Evolutionary conservation across 768 basidiomycete genomes (phyloP), one percentile per base, ranked within the genome.

Genomic region (Lactarius indigo): DNA sequence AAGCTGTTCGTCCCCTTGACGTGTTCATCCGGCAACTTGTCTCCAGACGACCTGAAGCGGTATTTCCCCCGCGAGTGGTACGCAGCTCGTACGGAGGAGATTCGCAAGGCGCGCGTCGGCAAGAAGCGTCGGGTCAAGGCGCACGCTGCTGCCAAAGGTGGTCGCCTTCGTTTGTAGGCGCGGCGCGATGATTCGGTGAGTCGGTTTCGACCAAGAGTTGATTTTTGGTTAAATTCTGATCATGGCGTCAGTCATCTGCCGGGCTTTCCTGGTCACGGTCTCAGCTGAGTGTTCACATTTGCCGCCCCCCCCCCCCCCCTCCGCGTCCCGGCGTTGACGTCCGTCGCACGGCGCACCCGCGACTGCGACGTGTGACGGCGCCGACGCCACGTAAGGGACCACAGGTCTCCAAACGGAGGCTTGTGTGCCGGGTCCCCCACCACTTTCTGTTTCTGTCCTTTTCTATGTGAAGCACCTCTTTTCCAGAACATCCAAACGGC

Each of bases 291-390:
- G 3, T n/a, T 56, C 54, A 18, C 31, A 30, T 64, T 20, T 35
- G n/a, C 57, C 57, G 10, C 31, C 10, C 44, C 18, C 61, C 9
- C 61, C 20, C n/a, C 55, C 54, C 61, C 62, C 26, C 26, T 57
- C 57, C 61, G 65, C 54, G 63, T 60, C 66, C 42, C 44, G 66
- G 63, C 9, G 66, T 56, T 23, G 52, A 30, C 28, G 58, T 63
- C 52, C 20, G 66, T 15, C 54, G 54, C 15, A 44, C 57, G 66
- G 3, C 62, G 66, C 30, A 44, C 33, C 65, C 50, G 66, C 66
- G 66, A 68, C 66, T 54, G 58, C 66, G 58, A 39, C 58, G 66
- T 64, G 58, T n/a, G 54, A 63, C 20, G 41, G 66, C 31, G 62
- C 8, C 18, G 7, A 42, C 30, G 57, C 66, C 62, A 64, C 23